These are phyloP conservation scores for Pseudogymnoascus sp. DNA, from an alignment of 2,329 filamentous ascomycete genomes.

Conservation along the genomic window DNA sequence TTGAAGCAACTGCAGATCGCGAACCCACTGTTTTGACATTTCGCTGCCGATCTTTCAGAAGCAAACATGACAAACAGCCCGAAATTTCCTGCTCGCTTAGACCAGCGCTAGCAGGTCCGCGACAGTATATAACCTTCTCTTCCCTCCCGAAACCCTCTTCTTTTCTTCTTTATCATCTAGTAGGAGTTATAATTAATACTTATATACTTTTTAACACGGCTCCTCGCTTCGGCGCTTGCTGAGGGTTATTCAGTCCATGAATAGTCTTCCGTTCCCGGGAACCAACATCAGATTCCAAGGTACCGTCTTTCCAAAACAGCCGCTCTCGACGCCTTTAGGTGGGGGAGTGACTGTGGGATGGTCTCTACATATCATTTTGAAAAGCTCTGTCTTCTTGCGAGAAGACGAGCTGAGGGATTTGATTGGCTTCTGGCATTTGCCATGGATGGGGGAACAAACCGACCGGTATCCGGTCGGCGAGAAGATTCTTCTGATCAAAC, in stretches of 20 bases:
- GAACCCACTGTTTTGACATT: neutral
- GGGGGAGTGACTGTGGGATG: conserved; percentile 35
- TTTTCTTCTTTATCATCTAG: conserved; percentile 23
- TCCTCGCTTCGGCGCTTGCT: conserved; percentile 35
- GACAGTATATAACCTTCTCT: conserved; percentile 8
- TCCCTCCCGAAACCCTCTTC: conserved; percentile 17
- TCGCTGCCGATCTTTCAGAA: neutral
- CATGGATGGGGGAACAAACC: neutral
- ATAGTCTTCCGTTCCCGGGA: conserved; percentile 37
- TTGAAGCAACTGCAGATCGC: neutral
- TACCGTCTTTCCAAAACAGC: conserved; percentile 37
- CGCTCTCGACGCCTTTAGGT: conserved; percentile 24
- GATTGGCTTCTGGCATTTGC: neutral
- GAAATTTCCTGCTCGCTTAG: conserved; percentile 10
- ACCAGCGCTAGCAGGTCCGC: neutral
- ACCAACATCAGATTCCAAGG: conserved; percentile 30
- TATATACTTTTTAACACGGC: conserved; percentile 29
- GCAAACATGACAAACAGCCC: conserved; percentile 5
- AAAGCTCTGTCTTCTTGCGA: neutral
- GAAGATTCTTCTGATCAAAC: conserved; percentile 7
- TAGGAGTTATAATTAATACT: conserved; percentile 31
- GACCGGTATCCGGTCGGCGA: neutral
- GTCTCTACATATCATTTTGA: conserved; percentile 29
- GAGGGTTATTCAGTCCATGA: conserved; percentile 31
- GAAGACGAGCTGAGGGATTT: conserved; percentile 4